phyloP scores from a whole-genome alignment of 495 filamentous ascomycete species.

The Darksidea phi region DNA sequence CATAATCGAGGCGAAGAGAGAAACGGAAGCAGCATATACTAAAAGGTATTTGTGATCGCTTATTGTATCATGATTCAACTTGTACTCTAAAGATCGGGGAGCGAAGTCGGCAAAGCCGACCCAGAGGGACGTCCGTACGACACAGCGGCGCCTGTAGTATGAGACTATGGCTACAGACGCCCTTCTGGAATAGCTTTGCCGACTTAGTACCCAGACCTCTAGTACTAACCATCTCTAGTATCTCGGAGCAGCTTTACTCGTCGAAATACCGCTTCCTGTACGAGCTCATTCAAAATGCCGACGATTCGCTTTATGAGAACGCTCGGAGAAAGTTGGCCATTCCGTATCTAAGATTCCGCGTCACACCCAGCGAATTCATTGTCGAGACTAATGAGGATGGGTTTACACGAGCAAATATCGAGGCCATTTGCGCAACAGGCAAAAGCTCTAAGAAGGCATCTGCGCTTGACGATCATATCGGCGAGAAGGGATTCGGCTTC shows the following conservation, averaged over 20 bases:
- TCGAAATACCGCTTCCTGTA: conserved; percentile 27
- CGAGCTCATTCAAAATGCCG: conserved; percentile 26
- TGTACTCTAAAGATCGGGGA: too few relatives aligned
- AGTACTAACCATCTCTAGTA: not conserved
- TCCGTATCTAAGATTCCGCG: conserved; percentile 22
- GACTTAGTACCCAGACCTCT: not conserved
- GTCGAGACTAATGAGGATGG: conserved; percentile 50
- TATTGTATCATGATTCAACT: too few relatives aligned
- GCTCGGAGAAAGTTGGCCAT: not conserved
- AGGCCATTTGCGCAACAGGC: conserved; percentile 45
- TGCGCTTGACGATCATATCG: conserved; percentile 46
- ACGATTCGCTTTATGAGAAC: conserved; percentile 8
- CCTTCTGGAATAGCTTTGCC: too few relatives aligned
- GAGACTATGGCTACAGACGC: too few relatives aligned
- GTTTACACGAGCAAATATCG: conserved; percentile 44
- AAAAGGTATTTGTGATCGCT: too few relatives aligned
- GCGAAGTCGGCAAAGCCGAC: too few relatives aligned
- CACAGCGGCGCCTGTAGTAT: too few relatives aligned
- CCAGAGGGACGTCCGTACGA: too few relatives aligned
- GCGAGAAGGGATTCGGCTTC: conserved; percentile 55
- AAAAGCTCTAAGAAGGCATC: conserved; percentile 45
- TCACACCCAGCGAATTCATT: conserved; percentile 36
- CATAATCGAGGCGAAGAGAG: not conserved
- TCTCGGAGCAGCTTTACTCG: conserved; percentile 16
- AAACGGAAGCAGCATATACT: conserved; percentile 11